Evolutionary conservation across 164 flowering plant genomes (phyloP), one percentile per base, ranked within the genome.

Genomic region (Aristolochia contorta): DNA sequence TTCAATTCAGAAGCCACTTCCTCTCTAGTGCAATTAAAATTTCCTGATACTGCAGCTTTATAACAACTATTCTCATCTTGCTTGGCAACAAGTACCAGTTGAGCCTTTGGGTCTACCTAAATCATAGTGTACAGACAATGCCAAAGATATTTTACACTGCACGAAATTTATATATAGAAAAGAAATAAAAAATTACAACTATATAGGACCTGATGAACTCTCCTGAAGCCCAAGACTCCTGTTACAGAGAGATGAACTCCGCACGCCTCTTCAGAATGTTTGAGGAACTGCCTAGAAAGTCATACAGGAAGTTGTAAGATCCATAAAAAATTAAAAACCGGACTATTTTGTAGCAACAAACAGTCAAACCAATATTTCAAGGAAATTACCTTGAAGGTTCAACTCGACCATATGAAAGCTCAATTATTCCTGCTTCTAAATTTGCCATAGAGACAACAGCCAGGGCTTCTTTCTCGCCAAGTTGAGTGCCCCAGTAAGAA

Each of bases 221-320:
- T 86, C 37, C 95, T 84, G 56, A 81, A 76, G 19, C 99, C 99
- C 77, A 86, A 87, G 65, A 74, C 78, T 23, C 97, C 99, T 63
- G 86, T 85, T 30, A 90, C 67, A 70, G 86, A 79, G 54, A 90
- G 77, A 57, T 84, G 72, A 57, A 88, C 72, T 46, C 88, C 85
- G 51, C 83, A 80, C 47, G 80, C 72, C 43, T 61, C 77, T 71
- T 82, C 89, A 23, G 96, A 96, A 50, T 68, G 75, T 19, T 77
- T 75, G 64, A 88, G 75, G 69, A 82, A 74, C 30, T 27, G 58
- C 75, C 94, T 86, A 76, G 2, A 45, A 57, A 33, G 43, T 37
- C 54, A 41, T 69, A 37, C 62, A 43, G 16, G 2, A 66, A n/a
- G 16, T 46, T 14, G 21, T 23, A 6, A 61, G 47, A 33, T 20